phyloP scores from a whole-genome alignment of 2,329 filamentous ascomycete species.

The Pestalotiopsis sp. region DNA sequence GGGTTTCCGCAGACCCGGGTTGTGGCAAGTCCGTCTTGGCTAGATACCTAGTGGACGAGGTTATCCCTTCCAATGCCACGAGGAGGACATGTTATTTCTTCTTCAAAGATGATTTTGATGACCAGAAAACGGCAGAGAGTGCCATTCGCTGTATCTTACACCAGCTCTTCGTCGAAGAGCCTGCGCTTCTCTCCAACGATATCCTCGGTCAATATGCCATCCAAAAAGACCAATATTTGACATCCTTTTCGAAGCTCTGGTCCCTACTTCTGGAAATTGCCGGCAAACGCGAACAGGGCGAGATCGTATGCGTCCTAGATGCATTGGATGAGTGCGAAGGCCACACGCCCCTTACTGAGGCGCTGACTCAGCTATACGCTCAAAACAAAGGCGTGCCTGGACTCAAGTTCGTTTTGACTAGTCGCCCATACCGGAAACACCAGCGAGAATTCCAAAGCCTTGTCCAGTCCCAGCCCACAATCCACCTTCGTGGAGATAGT shows the following conservation, averaged over 20 bases:
- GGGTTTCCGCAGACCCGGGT: conserved; percentile 45
- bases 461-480: conserved; percentile 22
- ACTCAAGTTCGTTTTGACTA: conserved; percentile 42
- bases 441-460: conserved; percentile 25
- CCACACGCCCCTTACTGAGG: conserved; percentile 22
- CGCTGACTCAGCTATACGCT: conserved; percentile 28
- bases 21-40: conserved; percentile 47
- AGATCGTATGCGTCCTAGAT: conserved; percentile 41
- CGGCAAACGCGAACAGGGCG: conserved; percentile 14
- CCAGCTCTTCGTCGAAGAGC: conserved; percentile 36
- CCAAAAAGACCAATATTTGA: conserved; percentile 18
- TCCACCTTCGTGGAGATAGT: conserved; percentile 32
- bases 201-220: conserved; percentile 25
- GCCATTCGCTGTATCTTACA: conserved; percentile 39
- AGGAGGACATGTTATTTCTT: conserved; percentile 44
- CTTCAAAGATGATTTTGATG: conserved; percentile 43
- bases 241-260: conserved; percentile 34
- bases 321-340: conserved; percentile 43
- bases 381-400: conserved; percentile 13
- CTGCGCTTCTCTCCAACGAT: conserved; percentile 23
- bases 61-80: conserved; percentile 20
- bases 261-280: conserved; percentile 25
- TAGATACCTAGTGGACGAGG: conserved; percentile 36
- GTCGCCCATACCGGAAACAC: conserved; percentile 36
- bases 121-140: conserved; percentile 31